Percentiles rank a stretch among this genome's conserved stretches.
Evolutionary conservation across 768 basidiomycete genomes (phyloP).

Genomic region (Mycena epipterygia): DNA sequence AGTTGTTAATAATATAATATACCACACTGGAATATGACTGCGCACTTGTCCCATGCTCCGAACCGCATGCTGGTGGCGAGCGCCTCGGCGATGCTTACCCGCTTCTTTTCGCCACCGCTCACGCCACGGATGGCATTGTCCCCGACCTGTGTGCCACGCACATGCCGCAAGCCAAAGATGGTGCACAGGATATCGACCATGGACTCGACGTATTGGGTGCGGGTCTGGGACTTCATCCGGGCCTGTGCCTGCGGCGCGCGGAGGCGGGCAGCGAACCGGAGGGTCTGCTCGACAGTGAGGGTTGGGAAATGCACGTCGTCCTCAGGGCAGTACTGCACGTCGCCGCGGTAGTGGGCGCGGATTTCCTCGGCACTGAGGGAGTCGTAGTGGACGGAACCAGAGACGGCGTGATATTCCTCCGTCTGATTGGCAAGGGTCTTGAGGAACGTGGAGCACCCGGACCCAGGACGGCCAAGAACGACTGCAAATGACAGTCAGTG

Average conservation of each 20-base stretch:
- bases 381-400: conserved; percentile 83
- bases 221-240: conserved; percentile 54
- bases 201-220: conserved; percentile 58
- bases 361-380: conserved; percentile 79
- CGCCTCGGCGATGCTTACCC: conserved; percentile 83
- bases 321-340: conserved; percentile 85
- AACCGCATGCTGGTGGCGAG: conserved; percentile 73
- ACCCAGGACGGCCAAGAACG: conserved; percentile 87
- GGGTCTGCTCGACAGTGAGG: conserved; percentile 83
- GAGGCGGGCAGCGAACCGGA: conserved; percentile 78
- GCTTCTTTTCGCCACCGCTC: conserved; percentile 84
- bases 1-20: not conserved
- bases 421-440: conserved; percentile 86
- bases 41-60: conserved; percentile 83
- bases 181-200: conserved; percentile 71
- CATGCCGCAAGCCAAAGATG: conserved; percentile 83
- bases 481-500: conserved; percentile 66
- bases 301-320: conserved; percentile 91
- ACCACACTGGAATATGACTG: not conserved
- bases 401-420: conserved; percentile 73
- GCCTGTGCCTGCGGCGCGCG: conserved; percentile 68
- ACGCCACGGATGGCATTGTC: conserved; percentile 83
- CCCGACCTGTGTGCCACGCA: conserved; percentile 80
- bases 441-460: conserved; percentile 88
- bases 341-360: conserved; percentile 77